A percentile compares a stretch with the other conserved stretches of the same genome.
These are phyloP conservation scores for Tolypocladium album DNA, from an alignment of 2,329 filamentous ascomycete genomes.

Conservation along the genomic window DNA sequence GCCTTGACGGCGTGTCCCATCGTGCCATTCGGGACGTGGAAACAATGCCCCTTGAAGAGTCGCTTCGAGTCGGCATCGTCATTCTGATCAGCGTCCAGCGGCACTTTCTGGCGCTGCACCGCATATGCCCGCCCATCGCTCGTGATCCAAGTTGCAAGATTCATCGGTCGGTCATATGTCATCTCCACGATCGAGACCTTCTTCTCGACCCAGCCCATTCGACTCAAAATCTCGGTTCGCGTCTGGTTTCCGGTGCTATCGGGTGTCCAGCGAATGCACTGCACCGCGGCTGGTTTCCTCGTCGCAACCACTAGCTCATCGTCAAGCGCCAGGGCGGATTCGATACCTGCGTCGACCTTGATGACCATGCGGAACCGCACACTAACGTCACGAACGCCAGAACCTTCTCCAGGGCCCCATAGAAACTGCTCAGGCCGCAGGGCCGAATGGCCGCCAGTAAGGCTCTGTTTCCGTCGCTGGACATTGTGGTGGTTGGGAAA, in stretches of 20 bases:
- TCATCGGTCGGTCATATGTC: conserved; percentile 94
- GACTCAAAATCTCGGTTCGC: conserved; percentile 77
- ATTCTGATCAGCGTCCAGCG: conserved; percentile 26
- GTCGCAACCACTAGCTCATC: conserved; percentile 91
- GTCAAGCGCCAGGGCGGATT: conserved; percentile 76
- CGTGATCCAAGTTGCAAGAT: conserved; percentile 85
- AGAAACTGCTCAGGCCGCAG: conserved; percentile 50
- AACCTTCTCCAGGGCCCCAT: conserved; percentile 71
- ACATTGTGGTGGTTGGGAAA: conserved; percentile 60
- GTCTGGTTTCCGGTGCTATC: conserved; percentile 76
- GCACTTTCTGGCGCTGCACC: conserved; percentile 58
- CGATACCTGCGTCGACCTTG: conserved; percentile 92
- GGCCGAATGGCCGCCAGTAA: conserved; percentile 45
- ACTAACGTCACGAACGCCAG: conserved; percentile 74
- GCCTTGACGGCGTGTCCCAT: conserved; percentile 57
- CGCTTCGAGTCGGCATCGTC: conserved; percentile 45
- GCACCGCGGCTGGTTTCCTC: conserved; percentile 81
- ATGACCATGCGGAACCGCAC: conserved; percentile 96
- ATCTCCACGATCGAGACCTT: conserved; percentile 70
- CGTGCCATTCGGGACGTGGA: conserved; percentile 59
- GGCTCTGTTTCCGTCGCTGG: conserved; percentile 50
- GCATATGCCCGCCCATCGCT: conserved; percentile 82
- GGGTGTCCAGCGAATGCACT: conserved; percentile 91
- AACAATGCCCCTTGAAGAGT: conserved; percentile 84
- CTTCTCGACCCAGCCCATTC: conserved; percentile 77